Conservation (phyloP, 2,329 filamentous ascomycete genomes). For the Fusarium anthophilum region DNA sequence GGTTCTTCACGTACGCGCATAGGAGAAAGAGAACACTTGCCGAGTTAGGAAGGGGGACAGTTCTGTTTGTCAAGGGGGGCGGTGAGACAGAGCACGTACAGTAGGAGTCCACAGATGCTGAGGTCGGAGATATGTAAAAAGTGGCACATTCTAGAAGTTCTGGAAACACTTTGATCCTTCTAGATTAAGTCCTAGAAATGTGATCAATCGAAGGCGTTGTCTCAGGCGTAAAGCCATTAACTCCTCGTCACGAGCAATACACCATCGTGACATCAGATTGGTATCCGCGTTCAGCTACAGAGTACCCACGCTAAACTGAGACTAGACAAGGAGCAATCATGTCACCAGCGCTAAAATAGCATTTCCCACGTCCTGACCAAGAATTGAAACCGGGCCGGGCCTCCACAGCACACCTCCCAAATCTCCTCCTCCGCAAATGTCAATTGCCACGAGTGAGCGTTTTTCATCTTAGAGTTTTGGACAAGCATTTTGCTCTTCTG, state of each 20-base stretch:
- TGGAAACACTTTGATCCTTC: neutral
- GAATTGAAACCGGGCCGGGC: conserved; percentile 6
- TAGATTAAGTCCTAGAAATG: neutral
- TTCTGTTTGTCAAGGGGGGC: neutral
- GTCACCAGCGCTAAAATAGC: conserved; percentile 1
- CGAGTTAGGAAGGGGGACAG: neutral
- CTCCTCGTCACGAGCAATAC: neutral
- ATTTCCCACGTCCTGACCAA: neutral
- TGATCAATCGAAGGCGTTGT: neutral
- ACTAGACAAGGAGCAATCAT: neutral
- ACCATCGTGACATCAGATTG: neutral
- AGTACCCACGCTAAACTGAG: neutral
- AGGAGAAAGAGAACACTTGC: neutral
- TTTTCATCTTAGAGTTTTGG: conserved; percentile 1
- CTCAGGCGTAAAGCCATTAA: neutral
- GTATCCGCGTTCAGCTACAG: neutral
- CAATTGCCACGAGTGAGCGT: neutral
- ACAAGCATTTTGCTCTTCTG: conserved; percentile 6
- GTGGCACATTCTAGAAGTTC: conserved; percentile 9
- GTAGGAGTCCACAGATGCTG: no score
- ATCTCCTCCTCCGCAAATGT: neutral
- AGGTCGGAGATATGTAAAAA: neutral
- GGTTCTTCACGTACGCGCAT: neutral
- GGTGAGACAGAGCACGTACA: neutral
- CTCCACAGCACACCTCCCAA: neutral